Conservation (phyloP, 495 filamentous ascomycete genomes). For the Annulohypoxylon maeteangense region DNA sequence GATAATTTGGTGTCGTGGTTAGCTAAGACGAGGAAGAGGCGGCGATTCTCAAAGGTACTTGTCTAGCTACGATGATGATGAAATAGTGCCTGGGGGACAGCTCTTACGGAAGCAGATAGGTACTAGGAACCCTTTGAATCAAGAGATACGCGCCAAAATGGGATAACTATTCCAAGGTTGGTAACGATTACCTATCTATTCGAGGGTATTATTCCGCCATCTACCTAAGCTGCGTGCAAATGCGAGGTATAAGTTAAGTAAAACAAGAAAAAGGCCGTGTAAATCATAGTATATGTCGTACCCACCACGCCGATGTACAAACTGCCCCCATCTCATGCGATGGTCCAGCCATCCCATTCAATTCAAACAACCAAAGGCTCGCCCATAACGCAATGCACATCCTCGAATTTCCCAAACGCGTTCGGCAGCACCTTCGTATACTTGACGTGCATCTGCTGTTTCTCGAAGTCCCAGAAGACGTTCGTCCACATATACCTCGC, state of each 20-base stretch:
- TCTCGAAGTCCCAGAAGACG: conserved; percentile 44
- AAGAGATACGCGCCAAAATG: background rate
- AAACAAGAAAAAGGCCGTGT: too few species aligned
- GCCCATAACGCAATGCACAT: conserved; percentile 54
- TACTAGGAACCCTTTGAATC: too few species aligned
- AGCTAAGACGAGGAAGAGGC: conserved; percentile 4
- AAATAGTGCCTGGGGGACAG: background rate
- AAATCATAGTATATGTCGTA: background rate
- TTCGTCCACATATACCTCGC: conserved; percentile 41
- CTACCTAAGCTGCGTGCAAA: background rate
- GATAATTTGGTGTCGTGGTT: background rate
- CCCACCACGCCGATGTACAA: background rate
- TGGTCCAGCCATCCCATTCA: conserved; percentile 17
- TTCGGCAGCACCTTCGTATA: conserved; percentile 38
- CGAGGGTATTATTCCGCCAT: background rate
- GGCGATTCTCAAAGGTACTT: too few species aligned
- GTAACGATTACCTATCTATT: conserved; percentile 6
- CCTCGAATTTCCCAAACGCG: conserved; percentile 50
- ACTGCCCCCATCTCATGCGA: background rate
- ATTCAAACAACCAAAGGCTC: background rate
- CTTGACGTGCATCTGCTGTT: conserved; percentile 37
- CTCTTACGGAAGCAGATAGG: too few species aligned
- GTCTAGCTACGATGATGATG: background rate
- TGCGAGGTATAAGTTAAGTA: background rate
- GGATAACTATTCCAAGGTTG: too few species aligned